Evolutionary conservation across 2,329 filamentous ascomycete species (phyloP).

Genomic region (Tolypocladium inflatum): DNA sequence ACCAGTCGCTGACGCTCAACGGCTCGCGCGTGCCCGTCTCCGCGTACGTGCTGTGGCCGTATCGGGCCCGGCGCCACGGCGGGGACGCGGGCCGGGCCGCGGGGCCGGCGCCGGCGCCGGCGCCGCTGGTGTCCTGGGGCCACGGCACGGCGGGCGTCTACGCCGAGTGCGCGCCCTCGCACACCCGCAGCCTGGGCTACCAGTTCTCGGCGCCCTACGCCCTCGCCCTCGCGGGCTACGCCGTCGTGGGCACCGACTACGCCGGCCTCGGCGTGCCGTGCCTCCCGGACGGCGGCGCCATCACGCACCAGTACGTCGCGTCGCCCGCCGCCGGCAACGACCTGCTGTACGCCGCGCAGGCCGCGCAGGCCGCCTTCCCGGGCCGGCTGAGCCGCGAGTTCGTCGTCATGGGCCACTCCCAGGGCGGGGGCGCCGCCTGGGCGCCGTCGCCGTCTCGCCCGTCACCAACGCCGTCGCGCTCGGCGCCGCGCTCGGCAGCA

Average conservation of each 20-base stretch:
- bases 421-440: conserved; percentile 37
- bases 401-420: conserved; percentile 34
- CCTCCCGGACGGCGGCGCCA: conserved; percentile 19
- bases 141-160: conserved; percentile 22
- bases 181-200: conserved; percentile 30
- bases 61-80: conserved; percentile 1
- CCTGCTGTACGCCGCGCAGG: conserved; percentile 29
- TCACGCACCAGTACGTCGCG: conserved; percentile 30
- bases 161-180: conserved; percentile 27
- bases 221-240: conserved; percentile 31
- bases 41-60: conserved; percentile 41
- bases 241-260: conserved; percentile 34
- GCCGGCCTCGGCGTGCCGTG: conserved; percentile 30
- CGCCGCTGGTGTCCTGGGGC: no score
- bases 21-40: conserved; percentile 35
- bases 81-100: no score
- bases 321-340: conserved; percentile 30
- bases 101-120: no score
- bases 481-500: background rate
- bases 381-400: conserved; percentile 23
- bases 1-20: conserved; percentile 34
- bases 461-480: conserved; percentile 13
- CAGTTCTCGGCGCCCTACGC: conserved; percentile 27
- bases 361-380: conserved; percentile 31
- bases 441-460: conserved; percentile 20